These are phyloP conservation scores for Hyaloscypha variabilis DNA, from an alignment of 495 filamentous ascomycete species.

Conservation along the genomic window DNA sequence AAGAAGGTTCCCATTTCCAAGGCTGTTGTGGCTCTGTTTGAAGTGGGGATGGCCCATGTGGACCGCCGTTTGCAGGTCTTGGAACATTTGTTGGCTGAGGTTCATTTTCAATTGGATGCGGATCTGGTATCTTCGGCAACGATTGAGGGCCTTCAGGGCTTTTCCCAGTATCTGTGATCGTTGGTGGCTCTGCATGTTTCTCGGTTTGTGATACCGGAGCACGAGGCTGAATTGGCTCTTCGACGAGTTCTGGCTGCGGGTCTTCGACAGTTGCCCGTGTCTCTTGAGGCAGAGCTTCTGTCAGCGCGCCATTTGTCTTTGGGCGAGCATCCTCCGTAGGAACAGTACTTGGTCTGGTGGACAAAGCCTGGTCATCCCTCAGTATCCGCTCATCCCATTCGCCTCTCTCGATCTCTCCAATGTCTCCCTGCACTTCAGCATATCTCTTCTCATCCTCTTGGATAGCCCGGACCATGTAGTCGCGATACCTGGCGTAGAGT, in stretches of 20 bases:
- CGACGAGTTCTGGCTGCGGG: slow-evolving; percentile 4
- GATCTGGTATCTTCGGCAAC: slow-evolving; percentile 12
- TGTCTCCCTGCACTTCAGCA: slow-evolving; percentile 63
- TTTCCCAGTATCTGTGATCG: slow-evolving; percentile 26
- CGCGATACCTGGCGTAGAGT: slow-evolving; percentile 74
- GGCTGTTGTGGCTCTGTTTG: slow-evolving; percentile 29
- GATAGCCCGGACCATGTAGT: slow-evolving; percentile 68
- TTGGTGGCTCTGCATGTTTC: slow-evolving; percentile 22
- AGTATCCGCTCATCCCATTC: slow-evolving; percentile 48
- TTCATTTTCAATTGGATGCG: slow-evolving; percentile 1
- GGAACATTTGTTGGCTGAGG: slow-evolving; percentile 12
- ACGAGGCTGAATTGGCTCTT: slow-evolving; percentile 31
- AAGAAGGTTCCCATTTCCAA: slow-evolving; percentile 54
- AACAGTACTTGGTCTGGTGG: slow-evolving; percentile 18
- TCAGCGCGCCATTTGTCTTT: slow-evolving; percentile 30
- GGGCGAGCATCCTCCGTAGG: slow-evolving; percentile 27
- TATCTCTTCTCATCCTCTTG: slow-evolving; percentile 72
- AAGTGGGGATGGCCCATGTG: slow-evolving; percentile 25
- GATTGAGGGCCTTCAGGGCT: slow-evolving; percentile 16
- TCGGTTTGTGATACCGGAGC: slow-evolving; percentile 12
- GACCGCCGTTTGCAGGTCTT: slow-evolving; percentile 21
- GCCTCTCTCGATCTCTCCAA: slow-evolving; percentile 66
- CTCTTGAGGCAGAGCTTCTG: slow-evolving; percentile 13
- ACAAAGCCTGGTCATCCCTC: slow-evolving; percentile 27
- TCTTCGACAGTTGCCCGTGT: slow-evolving; percentile 13